Conservation (phyloP, 768 basidiomycete genomes). For the Inosperma sp. region DNA sequence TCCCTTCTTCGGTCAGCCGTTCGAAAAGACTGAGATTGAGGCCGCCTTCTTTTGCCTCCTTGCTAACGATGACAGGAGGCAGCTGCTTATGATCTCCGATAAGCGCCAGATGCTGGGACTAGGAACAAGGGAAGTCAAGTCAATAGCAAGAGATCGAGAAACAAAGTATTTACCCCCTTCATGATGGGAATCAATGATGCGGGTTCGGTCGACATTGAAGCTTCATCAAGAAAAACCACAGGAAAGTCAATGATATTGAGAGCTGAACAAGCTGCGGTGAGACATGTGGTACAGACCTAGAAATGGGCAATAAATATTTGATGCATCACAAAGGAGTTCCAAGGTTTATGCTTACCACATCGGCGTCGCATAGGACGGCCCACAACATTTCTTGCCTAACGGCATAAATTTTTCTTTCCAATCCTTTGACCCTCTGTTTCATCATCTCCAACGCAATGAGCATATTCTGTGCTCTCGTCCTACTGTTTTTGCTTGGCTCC, state of each 20-base stretch:
- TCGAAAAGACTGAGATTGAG: conserved; percentile 85
- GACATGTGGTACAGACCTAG: conserved; percentile 84
- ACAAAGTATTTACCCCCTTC: conserved; percentile 71
- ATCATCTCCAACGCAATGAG: conserved; percentile 25
- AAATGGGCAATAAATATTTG: not conserved
- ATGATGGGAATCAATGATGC: conserved; percentile 87
- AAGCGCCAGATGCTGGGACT: conserved; percentile 80
- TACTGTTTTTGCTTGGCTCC: conserved; percentile 10
- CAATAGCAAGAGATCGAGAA: not conserved
- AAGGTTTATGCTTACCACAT: conserved; percentile 55
- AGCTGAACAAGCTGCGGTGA: conserved; percentile 63
- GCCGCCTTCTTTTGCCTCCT: conserved; percentile 67
- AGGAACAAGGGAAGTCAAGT: conserved; percentile 13
- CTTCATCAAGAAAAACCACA: conserved; percentile 91
- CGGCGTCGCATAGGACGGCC: conserved; percentile 59
- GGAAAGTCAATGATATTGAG: conserved; percentile 82
- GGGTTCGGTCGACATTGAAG: conserved; percentile 95
- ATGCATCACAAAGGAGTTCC: not conserved
- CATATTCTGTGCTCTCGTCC: conserved; percentile 31
- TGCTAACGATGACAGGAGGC: conserved; percentile 80
- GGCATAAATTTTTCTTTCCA: conserved; percentile 46
- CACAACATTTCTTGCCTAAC: conserved; percentile 59
- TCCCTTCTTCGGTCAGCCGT: conserved; percentile 74
- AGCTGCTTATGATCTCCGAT: conserved; percentile 98
- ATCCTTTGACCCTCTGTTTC: conserved; percentile 22